phyloP scores from a whole-genome alignment of 352 stramenopile genomes.

The Pythium dissotocum region DNA sequence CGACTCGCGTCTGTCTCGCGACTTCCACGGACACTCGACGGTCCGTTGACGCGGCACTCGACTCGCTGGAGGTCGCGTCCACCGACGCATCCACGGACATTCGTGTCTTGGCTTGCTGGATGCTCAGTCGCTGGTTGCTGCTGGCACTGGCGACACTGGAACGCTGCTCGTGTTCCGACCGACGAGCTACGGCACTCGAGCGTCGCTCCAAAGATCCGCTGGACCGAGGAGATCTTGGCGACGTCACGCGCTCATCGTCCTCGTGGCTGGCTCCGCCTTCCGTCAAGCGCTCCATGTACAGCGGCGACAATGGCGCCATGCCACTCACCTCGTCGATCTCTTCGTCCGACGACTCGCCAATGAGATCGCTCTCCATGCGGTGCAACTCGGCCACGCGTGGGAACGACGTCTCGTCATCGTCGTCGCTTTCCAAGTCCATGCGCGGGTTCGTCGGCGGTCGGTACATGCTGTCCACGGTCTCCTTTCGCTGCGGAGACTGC shows the following conservation, averaged over 20 bases:
- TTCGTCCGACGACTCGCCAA: slow-evolving; percentile 29
- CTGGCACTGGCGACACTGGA: slow-evolving; percentile 1
- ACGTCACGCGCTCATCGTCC: not conserved
- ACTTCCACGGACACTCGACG: slow-evolving; percentile 16
- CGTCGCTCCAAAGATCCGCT: slow-evolving; percentile 1
- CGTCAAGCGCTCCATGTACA: slow-evolving; percentile 25
- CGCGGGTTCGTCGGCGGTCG: slow-evolving; percentile 23
- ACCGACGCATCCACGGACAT: not conserved
- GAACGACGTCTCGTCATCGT: slow-evolving; percentile 28
- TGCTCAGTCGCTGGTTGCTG: not conserved
- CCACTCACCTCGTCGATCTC: slow-evolving; percentile 10
- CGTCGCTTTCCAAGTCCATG: slow-evolving; percentile 29
- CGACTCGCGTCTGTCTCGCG: slow-evolving; percentile 4
- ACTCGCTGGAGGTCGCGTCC: not conserved
- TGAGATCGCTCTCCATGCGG: slow-evolving; percentile 30
- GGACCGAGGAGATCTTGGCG: not conserved
- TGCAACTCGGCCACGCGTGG: slow-evolving; percentile 31
- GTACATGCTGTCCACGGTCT: slow-evolving; percentile 17
- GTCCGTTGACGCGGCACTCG: slow-evolving; percentile 1
- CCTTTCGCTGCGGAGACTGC: slow-evolving; percentile 20
- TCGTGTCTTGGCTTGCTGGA: not conserved
- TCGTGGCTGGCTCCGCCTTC: slow-evolving; percentile 14
- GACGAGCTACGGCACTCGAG: not conserved
- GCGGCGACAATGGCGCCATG: slow-evolving; percentile 8
- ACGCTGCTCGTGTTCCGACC: not conserved